Percentiles rank a stretch among this genome's conserved stretches.
phyloP scores from a whole-genome alignment of 169 alveolate genomes.

The Plasmodium vivax region DNA sequence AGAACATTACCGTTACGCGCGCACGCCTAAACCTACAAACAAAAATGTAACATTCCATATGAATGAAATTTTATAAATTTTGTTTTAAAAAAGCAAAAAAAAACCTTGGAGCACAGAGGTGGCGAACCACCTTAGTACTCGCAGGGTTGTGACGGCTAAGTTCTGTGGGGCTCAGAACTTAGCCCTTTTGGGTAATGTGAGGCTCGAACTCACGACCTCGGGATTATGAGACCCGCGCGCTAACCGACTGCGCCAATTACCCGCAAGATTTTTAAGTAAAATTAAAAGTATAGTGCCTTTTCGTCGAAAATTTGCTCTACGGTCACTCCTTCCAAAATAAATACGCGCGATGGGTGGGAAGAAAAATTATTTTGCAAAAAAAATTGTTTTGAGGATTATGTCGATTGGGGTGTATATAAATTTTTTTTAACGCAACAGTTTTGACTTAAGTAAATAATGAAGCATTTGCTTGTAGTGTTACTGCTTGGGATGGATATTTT shows the following conservation, averaged over 20 bases:
- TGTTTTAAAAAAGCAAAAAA: background rate
- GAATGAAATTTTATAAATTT: background rate
- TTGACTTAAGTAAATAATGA: background rate
- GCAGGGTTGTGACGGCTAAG: background rate
- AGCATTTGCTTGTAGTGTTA: background rate
- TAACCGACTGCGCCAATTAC: slow-evolving; percentile 94
- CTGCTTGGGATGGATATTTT: background rate
- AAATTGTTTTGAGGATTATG: background rate
- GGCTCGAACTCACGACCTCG: slow-evolving; percentile 95
- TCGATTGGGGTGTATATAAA: background rate
- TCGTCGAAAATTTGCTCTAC: background rate
- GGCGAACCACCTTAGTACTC: background rate
- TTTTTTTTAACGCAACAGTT: background rate
- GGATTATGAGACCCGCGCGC: slow-evolving; percentile 95
- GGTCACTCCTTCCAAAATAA: background rate
- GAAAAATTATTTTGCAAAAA: background rate
- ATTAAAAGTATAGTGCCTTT: background rate
- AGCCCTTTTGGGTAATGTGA: slow-evolving; percentile 86
- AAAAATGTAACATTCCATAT: background rate
- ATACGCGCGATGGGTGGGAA: background rate
- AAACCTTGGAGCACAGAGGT: background rate
- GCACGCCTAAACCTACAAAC: background rate
- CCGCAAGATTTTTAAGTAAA: slow-evolving; percentile 20
- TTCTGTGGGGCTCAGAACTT: background rate
- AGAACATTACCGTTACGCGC: background rate